Base-by-base conservation (phyloP, 768 basidiomycete species). In the Termitomyces titanicus region DNA sequence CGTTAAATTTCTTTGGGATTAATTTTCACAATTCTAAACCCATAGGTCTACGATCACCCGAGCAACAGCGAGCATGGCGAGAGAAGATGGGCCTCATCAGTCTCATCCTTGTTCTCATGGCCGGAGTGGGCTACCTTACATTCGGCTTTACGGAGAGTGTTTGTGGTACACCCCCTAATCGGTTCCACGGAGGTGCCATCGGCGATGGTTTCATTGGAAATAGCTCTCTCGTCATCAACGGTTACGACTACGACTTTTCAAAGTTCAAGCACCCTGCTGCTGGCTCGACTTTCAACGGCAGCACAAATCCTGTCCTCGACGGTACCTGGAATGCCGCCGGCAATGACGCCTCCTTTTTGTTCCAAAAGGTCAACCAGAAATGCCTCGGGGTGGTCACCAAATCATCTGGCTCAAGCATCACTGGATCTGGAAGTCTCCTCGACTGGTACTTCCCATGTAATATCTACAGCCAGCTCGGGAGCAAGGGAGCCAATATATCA, bases 361-460 rank as follows among this genome's bases (percentile, higher is more conserved):
- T 98, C 75, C 97, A 99, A 74, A 92, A 84, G 44, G 85, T 87
- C 63, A 94, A 94, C 71, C 75, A 89, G 64, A 81, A 89, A 55
- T 99, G 97, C 67, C 72, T 83, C 24, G 83, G 82, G 8, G 64
- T 93, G 66, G 88, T 99, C 64, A 87, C 82, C 3, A 83, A 85
- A 60, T 81, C 90, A 6, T 61, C 76, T 27, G 84, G 81, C 43
- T 89, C 89, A 7, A 81, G 79, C 53, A 96, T 98, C 63, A 76
- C 83, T 3, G 81, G 83, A 33, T 79, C 67, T 7, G 83, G 84
- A 31, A 72, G 75, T 47, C 66, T 75, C 45, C 70, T 94, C 63
- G 89, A 92, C 58, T 98, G 95, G 95, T 98, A 98, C 69, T 97
- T 98, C 72, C 97, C 97, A 1, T 99, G 97, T 78, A 98, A 99